A percentile compares a stretch with the other conserved stretches of the same genome.
phyloP scores from a whole-genome alignment of 129 eudicot species.

The Tanacetum coccineum region DNA sequence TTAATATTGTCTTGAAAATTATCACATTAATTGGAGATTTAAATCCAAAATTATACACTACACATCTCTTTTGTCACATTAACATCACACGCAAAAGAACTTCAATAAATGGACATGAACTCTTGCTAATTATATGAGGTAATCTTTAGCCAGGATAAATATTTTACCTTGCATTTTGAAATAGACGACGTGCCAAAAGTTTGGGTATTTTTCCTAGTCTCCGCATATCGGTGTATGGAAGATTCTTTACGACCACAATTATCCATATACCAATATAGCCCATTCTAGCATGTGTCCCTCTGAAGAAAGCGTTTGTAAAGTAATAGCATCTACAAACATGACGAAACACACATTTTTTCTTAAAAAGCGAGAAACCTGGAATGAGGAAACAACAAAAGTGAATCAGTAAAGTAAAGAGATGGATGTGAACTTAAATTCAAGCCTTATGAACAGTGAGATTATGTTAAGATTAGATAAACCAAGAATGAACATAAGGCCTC shows the following conservation, averaged over 20 bases:
- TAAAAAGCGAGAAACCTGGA: slow-evolving; percentile 81
- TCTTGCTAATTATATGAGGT: background rate
- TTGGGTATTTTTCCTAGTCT: slow-evolving; percentile 98
- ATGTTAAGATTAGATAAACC: background rate
- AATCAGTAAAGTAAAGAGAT: slow-evolving; percentile 9
- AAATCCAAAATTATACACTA: background rate
- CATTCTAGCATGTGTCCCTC: slow-evolving; percentile 83
- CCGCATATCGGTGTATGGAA: slow-evolving; percentile 87
- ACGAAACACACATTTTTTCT: slow-evolving; percentile 98
- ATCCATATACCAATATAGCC: slow-evolving; percentile 94
- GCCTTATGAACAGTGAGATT: background rate
- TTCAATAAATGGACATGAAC: background rate
- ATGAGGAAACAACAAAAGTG: slow-evolving; percentile 16
- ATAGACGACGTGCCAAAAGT: slow-evolving; percentile 83
- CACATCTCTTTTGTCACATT: background rate
- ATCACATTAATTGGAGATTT: background rate
- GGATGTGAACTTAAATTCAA: background rate
- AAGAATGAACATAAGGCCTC: background rate
- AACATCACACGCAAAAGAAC: slow-evolving; percentile 9
- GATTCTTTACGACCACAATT: slow-evolving; percentile 90
- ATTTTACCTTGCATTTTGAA: slow-evolving; percentile 84
- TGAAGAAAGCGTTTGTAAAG: slow-evolving; percentile 78
- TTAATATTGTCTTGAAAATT: no score
- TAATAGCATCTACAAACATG: slow-evolving; percentile 87
- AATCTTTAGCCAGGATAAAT: background rate